These are phyloP conservation scores for Sphagnum tenellum DNA, from an alignment of 225 moss, liverwort and hornwort species.

Conservation along the genomic window DNA sequence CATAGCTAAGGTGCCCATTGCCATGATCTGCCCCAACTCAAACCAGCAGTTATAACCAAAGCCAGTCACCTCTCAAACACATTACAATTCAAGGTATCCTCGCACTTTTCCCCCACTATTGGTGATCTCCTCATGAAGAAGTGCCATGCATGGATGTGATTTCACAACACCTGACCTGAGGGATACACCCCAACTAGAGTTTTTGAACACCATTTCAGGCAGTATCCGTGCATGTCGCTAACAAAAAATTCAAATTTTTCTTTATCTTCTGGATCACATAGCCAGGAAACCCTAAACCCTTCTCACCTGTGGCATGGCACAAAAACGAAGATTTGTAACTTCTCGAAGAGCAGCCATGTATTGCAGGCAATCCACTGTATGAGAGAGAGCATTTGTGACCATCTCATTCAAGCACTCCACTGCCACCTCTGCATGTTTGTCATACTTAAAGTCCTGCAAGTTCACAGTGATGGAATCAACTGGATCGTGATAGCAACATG, in stretches of 20 bases:
- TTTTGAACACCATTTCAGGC: too few relatives aligned
- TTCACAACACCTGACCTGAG: not conserved
- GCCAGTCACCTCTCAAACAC: too few relatives aligned
- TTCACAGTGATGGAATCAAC: not conserved
- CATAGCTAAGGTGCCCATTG: slow-evolving; percentile 84
- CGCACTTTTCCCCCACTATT: too few relatives aligned
- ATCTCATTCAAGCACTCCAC: slow-evolving; percentile 80
- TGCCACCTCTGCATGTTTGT: slow-evolving; percentile 65
- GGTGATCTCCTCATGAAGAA: too few relatives aligned
- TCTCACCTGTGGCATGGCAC: slow-evolving; percentile 92
- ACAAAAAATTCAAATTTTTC: not conserved
- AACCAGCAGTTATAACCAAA: too few relatives aligned
- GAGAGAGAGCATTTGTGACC: slow-evolving; percentile 80
- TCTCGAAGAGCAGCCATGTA: slow-evolving; percentile 71
- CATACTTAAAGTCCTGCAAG: slow-evolving; percentile 80
- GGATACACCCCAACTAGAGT: not conserved
- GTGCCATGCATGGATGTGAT: too few relatives aligned
- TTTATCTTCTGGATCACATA: not conserved
- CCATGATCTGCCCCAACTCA: slow-evolving; percentile 61
- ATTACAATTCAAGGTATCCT: too few relatives aligned
- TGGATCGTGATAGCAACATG: too few relatives aligned
- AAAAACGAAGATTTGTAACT: slow-evolving; percentile 70
- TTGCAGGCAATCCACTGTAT: slow-evolving; percentile 57
- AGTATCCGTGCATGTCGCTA: not conserved
- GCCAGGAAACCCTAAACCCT: not conserved